Base-by-base conservation (phyloP, 2,329 filamentous ascomycete genomes). In the Apiospora aurea region DNA sequence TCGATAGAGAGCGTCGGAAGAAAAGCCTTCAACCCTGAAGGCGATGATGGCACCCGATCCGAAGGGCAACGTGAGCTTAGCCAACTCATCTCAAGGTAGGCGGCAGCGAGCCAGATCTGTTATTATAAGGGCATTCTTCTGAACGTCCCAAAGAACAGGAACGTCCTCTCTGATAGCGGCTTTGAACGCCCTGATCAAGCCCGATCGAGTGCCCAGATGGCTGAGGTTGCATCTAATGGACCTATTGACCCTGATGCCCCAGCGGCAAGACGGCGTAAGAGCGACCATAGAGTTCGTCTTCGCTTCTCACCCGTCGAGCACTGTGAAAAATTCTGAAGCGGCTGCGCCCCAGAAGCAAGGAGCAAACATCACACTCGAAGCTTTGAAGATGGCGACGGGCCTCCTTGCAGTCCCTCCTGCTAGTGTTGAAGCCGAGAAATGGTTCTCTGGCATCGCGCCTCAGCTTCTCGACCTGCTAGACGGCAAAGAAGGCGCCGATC, bases 281-380 rank as follows among this genome's bases (percentile, higher is more conserved):
- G 87, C 89, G 38, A 92, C 90, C 0, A 84, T 94, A 73, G 92
- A 94, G 77, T 94, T 94, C 77, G 85, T 94, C 47, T 92, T 93
- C 72, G 87, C 91, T 1, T 89, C 93, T 8, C 91, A 93, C 73
- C 88, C 91, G 0, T 86, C 87, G 73, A 85, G 83, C 74, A 81
- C 82, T 8, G 79, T 83, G 71, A 80, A 81, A 75, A 70, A 79
- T 0, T 80, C 83, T 8, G 84, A 86, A 71, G 81, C 82, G 0
- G 80, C 82, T 2, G 77, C 78, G 4, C 83, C 86, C 0, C 87
- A 89, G 75, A 90, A 88, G 70, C 83, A 86, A 78, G 89, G 90
- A 1, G 87, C 90, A 5, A 88, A 87, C 57, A 91, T 94, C 71
- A 92, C 92, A 0, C 87, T 92, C 44, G 91, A 94, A 77, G 91